phyloP scores from a whole-genome alignment of 495 filamentous ascomycete species.

The Penicillium canariense region DNA sequence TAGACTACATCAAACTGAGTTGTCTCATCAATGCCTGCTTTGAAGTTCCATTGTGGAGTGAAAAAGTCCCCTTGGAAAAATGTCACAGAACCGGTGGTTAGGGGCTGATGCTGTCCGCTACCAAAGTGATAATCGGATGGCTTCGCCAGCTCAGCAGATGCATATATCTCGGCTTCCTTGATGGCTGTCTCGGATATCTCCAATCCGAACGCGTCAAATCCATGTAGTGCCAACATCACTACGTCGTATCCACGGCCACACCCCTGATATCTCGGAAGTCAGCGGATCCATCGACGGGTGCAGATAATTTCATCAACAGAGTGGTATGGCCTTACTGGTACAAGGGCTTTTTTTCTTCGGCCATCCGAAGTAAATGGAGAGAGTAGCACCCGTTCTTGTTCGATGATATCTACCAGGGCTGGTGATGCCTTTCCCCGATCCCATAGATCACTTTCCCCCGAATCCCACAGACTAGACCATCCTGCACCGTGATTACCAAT shows the following conservation, averaged over 20 bases:
- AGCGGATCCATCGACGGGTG: background rate
- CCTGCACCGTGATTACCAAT: slow-evolving; percentile 22
- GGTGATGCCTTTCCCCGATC: slow-evolving; percentile 43
- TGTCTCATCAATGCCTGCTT: slow-evolving; percentile 23
- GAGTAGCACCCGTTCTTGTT: slow-evolving; percentile 25
- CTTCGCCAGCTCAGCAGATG: slow-evolving; percentile 7
- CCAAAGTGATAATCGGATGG: slow-evolving; percentile 25
- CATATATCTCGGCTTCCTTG: slow-evolving; percentile 19
- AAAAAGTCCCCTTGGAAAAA: slow-evolving; percentile 68
- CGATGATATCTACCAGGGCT: slow-evolving; percentile 42
- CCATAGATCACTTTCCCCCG: slow-evolving; percentile 36
- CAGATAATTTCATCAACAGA: background rate
- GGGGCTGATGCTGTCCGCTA: background rate
- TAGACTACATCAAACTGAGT: slow-evolving; percentile 68
- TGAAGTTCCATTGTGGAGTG: slow-evolving; percentile 44
- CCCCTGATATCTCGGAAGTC: slow-evolving; percentile 14
- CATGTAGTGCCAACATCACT: slow-evolving; percentile 31
- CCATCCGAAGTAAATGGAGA: slow-evolving; percentile 16
- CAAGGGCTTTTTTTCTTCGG: slow-evolving; percentile 34
- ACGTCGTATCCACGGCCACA: slow-evolving; percentile 36
- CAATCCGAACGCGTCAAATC: slow-evolving; percentile 27
- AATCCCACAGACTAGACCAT: slow-evolving; percentile 43
- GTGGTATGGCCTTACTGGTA: slow-evolving; percentile 29
- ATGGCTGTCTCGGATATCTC: slow-evolving; percentile 29
- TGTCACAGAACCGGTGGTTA: slow-evolving; percentile 26